Evolutionary conservation across 2,329 filamentous ascomycete species (phyloP).

Genomic region (Ceratocystis huliohia): DNA sequence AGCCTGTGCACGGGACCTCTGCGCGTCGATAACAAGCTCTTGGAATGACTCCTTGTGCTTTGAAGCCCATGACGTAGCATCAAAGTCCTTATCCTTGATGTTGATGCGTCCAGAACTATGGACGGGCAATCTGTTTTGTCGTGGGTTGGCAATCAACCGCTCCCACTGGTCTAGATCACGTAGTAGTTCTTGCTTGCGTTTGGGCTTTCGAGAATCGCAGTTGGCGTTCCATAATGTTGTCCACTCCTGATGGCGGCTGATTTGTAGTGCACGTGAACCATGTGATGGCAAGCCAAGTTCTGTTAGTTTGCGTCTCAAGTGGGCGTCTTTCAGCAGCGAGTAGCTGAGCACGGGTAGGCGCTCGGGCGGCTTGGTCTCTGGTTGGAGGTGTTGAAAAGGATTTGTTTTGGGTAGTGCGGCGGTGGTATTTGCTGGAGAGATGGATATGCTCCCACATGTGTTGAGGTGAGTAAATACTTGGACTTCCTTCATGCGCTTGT

Average conservation of each 20-base stretch:
- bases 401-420: constrained; percentile 8
- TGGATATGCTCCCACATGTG: constrained; percentile 38
- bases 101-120: constrained; percentile 25
- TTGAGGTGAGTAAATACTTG: constrained; percentile 74
- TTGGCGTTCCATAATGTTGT: constrained; percentile 94
- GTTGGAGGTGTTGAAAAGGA: constrained; percentile 24
- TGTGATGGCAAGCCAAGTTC: constrained; percentile 65
- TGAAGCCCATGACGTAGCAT: constrained; percentile 60
- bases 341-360: constrained; percentile 75
- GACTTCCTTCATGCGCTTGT: constrained; percentile 62
- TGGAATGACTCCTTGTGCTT: constrained; percentile 66
- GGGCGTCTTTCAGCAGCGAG: constrained; percentile 66
- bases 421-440: constrained; percentile 14
- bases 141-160: constrained; percentile 43
- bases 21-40: constrained; percentile 64
- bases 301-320: constrained; percentile 65
- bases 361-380: constrained; percentile 33
- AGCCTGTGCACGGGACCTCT: constrained; percentile 35
- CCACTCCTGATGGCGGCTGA: constrained; percentile 82
- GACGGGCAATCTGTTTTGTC: neutral
- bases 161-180: constrained; percentile 81
- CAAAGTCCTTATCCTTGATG: constrained; percentile 81
- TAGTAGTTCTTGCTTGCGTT: constrained; percentile 56
- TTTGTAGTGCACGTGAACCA: constrained; percentile 57
- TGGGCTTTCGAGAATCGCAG: constrained; percentile 68